phyloP scores from a whole-genome alignment of 768 basidiomycete species.

The Boletus vermiculosoides region DNA sequence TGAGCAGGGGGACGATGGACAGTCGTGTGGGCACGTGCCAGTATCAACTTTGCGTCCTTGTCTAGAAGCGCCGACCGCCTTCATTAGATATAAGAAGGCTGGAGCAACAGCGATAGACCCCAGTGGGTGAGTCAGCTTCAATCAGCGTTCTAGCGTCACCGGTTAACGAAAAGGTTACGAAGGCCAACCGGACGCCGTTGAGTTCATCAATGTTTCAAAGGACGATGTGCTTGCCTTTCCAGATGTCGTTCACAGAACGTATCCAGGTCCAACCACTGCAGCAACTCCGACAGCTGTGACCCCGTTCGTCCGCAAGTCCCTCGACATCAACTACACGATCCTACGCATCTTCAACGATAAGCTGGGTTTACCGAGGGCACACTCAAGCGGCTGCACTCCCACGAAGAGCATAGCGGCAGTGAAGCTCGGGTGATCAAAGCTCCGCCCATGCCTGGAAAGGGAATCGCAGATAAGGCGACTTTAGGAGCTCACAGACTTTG shows the following conservation, averaged over 20 bases:
- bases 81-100: conserved; percentile 53
- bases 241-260: conserved; percentile 47
- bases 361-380: conserved; percentile 53
- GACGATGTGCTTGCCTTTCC: conserved; percentile 70
- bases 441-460: conserved; percentile 36
- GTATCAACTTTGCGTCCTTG: neutral
- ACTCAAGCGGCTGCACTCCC: conserved; percentile 42
- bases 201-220: conserved; percentile 67
- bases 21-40: conserved; percentile 37
- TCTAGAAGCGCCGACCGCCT: neutral
- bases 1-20: conserved; percentile 42
- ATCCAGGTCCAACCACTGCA: conserved; percentile 51
- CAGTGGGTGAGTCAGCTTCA: conserved; percentile 37
- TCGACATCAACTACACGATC: conserved; percentile 52
- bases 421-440: conserved; percentile 56
- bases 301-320: conserved; percentile 58
- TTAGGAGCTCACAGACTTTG: conserved; percentile 74
- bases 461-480: conserved; percentile 35
- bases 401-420: conserved; percentile 51
- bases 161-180: neutral
- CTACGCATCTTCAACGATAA: conserved; percentile 56
- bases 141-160: neutral
- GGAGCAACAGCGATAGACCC: conserved; percentile 65
- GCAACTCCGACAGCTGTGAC: conserved; percentile 49
- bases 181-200: conserved; percentile 45